Base-by-base conservation (phyloP, 768 basidiomycete genomes). In the Pleurotus tuoliensis region DNA sequence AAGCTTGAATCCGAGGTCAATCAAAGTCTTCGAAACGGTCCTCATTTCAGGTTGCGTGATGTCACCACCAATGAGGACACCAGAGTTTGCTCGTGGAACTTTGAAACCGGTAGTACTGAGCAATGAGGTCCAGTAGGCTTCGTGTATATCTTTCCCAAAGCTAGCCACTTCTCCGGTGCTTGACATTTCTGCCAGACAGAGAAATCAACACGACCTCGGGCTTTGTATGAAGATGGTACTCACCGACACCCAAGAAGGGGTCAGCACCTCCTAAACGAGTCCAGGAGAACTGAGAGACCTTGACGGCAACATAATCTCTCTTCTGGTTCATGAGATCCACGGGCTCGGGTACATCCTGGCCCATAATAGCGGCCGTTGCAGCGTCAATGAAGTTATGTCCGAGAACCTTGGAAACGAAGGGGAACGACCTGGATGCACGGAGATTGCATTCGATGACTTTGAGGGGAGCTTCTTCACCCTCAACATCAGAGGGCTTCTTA, bases 401-500 rank as follows among this genome's bases (percentile, higher is more conserved):
- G 60, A 98, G 81, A 15, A 98, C 96, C 77, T 98, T 98, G 58
- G 94, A 97, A 2, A 99, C 97, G 76, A 99, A 99, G 60, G 96
- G 95, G 90, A 98, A 98, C 27, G 94, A 96, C 18, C 97, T 88
- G 22, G 96, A 98, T 13, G 97, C 97, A 57, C 97, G 92, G 34
- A 98, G 77, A 72, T 99, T 99, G 73, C 97, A 99, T 72, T 99
- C 97, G 62, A 99, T 99, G 61, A 98, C 97, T 77, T 96, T 98
- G 62, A 98, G 84, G 56, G 85, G 81, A 22, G 84, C 78, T 58
- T 84, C 79, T 51, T 80, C 73, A 3, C 71, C 74, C 13, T 70
- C 67, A 20, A 77, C 78, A 4, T 77, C 76, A 2, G 82, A 71
- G 9, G 77, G 79, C 69, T 93, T 92, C 68, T 90, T 85, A 75